Percentiles rank a stretch among this genome's conserved stretches.
Evolutionary conservation across 2,329 filamentous ascomycete genomes (phyloP).

Genomic region (Pyricularia sp.): DNA sequence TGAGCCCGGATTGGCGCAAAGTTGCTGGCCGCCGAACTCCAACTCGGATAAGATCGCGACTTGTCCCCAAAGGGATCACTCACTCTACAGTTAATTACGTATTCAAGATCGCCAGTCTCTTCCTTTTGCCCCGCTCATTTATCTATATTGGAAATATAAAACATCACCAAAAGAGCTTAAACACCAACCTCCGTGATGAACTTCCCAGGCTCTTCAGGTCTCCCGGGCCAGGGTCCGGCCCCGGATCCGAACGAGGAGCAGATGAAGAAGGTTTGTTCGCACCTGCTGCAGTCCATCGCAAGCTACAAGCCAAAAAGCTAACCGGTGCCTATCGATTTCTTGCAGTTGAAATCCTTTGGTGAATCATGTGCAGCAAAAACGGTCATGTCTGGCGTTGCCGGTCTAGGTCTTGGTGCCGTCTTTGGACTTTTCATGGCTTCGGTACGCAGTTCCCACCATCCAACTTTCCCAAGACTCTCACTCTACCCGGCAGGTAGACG

Average conservation of each 20-base stretch:
- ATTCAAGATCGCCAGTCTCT: not conserved
- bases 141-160: not conserved
- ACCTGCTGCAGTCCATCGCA: not conserved
- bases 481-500: not conserved
- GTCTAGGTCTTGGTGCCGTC: slow-evolving; percentile 84
- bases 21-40: not conserved
- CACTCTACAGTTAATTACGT: not conserved
- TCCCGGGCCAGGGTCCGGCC: slow-evolving; percentile 9
- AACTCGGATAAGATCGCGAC: not conserved
- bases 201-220: slow-evolving; percentile 22
- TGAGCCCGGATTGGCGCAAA: not conserved
- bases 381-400: slow-evolving; percentile 82
- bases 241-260: slow-evolving; percentile 36
- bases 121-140: not conserved
- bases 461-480: not conserved
- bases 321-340: too few species aligned
- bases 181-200: slow-evolving; percentile 22
- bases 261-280: slow-evolving; percentile 28
- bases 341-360: not conserved
- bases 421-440: slow-evolving; percentile 98
- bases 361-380: slow-evolving; percentile 89
- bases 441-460: slow-evolving; percentile 39
- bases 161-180: not conserved
- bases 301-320: slow-evolving; percentile 1
- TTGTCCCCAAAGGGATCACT: not conserved